Evolutionary conservation across 73 alveolate species (phyloP), one percentile per base, ranked within the genome.

Genomic region (Paramecium biaurelia): DNA sequence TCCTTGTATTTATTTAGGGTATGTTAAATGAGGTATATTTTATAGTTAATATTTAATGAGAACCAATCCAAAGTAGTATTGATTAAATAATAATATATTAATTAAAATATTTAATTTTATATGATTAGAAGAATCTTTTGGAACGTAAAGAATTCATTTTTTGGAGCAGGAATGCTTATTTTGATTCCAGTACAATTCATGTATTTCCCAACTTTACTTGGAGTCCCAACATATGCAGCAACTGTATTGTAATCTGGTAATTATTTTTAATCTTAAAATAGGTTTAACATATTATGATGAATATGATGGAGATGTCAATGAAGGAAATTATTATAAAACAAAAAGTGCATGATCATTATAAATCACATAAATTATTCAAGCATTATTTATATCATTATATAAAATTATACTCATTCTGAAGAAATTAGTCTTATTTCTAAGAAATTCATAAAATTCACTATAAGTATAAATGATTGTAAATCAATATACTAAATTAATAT

Each of bases 1-100:
- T 70, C 94, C 94, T 7, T 89, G 94, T 70, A 38, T 89, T 21
- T 89, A 63, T 89, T 89, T 89, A 89, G 94, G 92, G 67, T 79
- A 79, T 53, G 1, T 53, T 2, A 4, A 53, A 34, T 15, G 14
- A 53, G 12, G n/a, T 53, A 53, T 53, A 6, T 2, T 53, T 53
- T 38, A n/a, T 43, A 79, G 90, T 8, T 70, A 89, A 70, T 89
- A 89, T 43, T 45, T 89, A 45, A 89, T 89, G 94, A 68, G 94
- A 89, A 68, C 70, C 43, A 89, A 89, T 82, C 93, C 93, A 74
- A 74, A 28, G 34, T 37, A 74, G 59, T 74, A 63, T 63, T 63
- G 84, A 63, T 63, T 53, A 53, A 53, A 53, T 53, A 53, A 53
- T 53, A 53, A 53, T 53, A 53, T 53, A 53, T 53, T 53, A 53